These are phyloP conservation scores for Sungouiella thailandica DNA, from an alignment of 805 yeast genomes.

Conservation along the genomic window DNA sequence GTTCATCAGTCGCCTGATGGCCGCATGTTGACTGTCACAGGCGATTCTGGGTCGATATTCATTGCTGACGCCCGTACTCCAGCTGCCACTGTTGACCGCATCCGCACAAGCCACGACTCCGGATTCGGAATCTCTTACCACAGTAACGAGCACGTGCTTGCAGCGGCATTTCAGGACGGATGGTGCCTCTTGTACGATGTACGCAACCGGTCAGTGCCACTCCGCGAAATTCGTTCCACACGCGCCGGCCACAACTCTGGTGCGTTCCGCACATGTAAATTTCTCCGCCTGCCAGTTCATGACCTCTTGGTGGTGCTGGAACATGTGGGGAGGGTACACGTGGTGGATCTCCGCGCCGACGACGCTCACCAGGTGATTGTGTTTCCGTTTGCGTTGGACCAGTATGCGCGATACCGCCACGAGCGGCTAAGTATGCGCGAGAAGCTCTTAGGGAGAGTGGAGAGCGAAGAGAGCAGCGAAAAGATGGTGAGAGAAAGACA, in stretches of 20 bases:
- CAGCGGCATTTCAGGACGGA: conserved; percentile 86
- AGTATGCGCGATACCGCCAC: conserved; percentile 27
- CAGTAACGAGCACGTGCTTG: conserved; percentile 67
- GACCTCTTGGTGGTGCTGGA: conserved; percentile 76
- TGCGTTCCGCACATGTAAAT: conserved; percentile 58
- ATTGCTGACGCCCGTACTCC: conserved; percentile 43
- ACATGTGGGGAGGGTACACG: conserved; percentile 82
- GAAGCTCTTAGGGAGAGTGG: neutral
- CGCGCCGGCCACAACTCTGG: conserved; percentile 52
- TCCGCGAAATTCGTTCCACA: conserved; percentile 55
- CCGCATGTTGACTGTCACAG: conserved; percentile 49
- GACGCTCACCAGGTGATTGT: conserved; percentile 54
- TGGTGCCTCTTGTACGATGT: conserved; percentile 71
- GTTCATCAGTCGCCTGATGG: conserved; percentile 54
- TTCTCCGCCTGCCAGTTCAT: conserved; percentile 56
- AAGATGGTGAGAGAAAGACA: neutral
- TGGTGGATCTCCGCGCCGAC: conserved; percentile 61
- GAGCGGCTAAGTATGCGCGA: conserved; percentile 1
- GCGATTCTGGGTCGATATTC: conserved; percentile 69
- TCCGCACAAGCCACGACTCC: conserved; percentile 61
- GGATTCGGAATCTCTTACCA: conserved; percentile 83
- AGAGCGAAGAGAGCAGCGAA: neutral
- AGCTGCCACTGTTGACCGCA: conserved; percentile 28
- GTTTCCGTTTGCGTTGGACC: conserved; percentile 50
- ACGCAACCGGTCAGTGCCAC: conserved; percentile 50